Evolutionary conservation across 208 protist species (phyloP), one percentile per base, ranked within the genome.

Genomic region (Zelonia costaricensis): DNA sequence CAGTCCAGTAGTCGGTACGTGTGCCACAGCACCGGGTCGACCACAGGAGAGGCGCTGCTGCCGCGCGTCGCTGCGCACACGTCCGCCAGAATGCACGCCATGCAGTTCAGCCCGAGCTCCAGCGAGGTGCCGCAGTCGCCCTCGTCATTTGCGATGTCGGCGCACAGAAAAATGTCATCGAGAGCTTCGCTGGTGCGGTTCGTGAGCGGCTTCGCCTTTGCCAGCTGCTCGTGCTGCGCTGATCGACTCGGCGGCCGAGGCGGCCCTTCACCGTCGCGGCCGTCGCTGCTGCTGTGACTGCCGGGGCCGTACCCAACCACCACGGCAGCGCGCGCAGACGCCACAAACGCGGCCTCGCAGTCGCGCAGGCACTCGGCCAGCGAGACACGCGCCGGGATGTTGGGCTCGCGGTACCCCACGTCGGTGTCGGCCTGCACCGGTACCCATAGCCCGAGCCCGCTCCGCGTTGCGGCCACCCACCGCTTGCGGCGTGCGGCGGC

Each of bases 121-220:
- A 88, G 38, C 33, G 62, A 64, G 8, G 75, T 38, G 3, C 81
- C 81, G 55, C 61, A 81, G 68, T 82, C 81, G 38, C 64, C 65
- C 33, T 83, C 77, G 39, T 87, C 80, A 59, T 87, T 87, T 22
- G 76, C 71, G 45, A 87, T 74, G 62, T 87, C 76, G 0, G 62
- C 68, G 23, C 68, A 80, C 28, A 62, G 58, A 15, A 76, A 82
- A 20, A 62, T 62, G 52, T 73, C 55, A 33, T 78, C 71, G 1
- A 74, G 61, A 0, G 70, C 25, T 16, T 63, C 61, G 7, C 74
- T 54, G 36, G 22, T 52, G 4, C 66, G 22, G 4, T 44, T 33
- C 12, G 61, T 56, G 39, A 70, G 76, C 1, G 46, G 25, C 15
- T 27, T 33, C 10, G 46, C 20, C 30, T 45, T 46, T 3, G 18